Conservation (phyloP, 2,329 filamentous ascomycete species). For the Colletotrichum gloeosporioides region DNA sequence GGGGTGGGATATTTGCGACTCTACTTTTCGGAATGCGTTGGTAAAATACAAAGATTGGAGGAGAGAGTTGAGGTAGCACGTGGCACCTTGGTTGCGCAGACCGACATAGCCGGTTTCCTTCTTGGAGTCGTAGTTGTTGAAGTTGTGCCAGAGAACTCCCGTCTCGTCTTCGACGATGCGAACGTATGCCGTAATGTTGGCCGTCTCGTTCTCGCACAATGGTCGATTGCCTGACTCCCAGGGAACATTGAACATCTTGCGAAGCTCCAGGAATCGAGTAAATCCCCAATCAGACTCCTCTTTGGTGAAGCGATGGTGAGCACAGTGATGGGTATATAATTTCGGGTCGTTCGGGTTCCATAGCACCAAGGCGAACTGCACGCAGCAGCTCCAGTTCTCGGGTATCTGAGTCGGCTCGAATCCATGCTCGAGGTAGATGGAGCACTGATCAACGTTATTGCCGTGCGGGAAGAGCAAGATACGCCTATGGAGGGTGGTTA, state of each 20-base stretch:
- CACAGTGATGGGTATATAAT: constrained; percentile 79
- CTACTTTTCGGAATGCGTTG: constrained; percentile 90
- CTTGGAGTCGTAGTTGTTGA: constrained; percentile 97
- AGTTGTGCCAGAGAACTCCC: constrained; percentile 89
- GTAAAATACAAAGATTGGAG: constrained; percentile 86
- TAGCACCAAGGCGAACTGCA: constrained; percentile 91
- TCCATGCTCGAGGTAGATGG: constrained; percentile 95
- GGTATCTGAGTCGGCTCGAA: constrained; percentile 75
- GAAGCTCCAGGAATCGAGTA: constrained; percentile 90
- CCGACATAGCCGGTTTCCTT: constrained; percentile 98
- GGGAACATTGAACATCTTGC: constrained; percentile 79
- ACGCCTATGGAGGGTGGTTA: constrained; percentile 62
- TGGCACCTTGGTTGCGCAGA: constrained; percentile 94
- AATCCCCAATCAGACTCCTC: constrained; percentile 99
- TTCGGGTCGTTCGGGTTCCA: constrained; percentile 95
- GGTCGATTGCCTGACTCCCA: constrained; percentile 76
- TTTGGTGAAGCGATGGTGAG: constrained; percentile 94
- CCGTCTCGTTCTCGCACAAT: constrained; percentile 77
- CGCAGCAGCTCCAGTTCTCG: constrained; percentile 95
- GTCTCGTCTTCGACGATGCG: constrained; percentile 86
- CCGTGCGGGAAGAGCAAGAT: constrained; percentile 95
- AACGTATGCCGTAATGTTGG: constrained; percentile 84
- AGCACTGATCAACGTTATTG: constrained; percentile 92
- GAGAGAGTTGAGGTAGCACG: constrained; percentile 86
- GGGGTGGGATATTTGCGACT: background rate